A percentile compares a stretch with the other conserved stretches of the same genome.
Evolutionary conservation across 2,329 filamentous ascomycete genomes (phyloP).

Genomic region (Microdochium bolleyi): DNA sequence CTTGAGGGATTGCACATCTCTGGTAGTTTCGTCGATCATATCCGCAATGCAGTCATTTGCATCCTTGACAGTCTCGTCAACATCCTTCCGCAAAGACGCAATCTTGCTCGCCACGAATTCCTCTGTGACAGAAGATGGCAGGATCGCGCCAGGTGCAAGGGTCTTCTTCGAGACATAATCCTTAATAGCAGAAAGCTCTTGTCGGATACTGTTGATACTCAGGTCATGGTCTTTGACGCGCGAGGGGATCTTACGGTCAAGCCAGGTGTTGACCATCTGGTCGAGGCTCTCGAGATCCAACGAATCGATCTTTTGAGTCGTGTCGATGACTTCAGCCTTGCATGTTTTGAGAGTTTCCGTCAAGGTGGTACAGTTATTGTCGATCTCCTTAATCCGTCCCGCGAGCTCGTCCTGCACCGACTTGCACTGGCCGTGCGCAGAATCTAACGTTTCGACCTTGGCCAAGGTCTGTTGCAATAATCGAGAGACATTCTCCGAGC

Average conservation of each 20-base stretch:
- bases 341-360: neutral
- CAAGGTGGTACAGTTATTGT: neutral
- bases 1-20: conserved; percentile 5
- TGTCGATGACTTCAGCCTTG: neutral
- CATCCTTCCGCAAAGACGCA: neutral
- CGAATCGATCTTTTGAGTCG: neutral
- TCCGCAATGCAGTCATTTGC: neutral
- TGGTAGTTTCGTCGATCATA: neutral
- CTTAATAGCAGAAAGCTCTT: neutral
- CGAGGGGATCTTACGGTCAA: neutral
- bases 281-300: neutral
- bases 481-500: neutral
- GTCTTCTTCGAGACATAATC: neutral
- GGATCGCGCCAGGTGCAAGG: neutral
- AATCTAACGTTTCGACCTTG: neutral
- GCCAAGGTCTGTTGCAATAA: neutral
- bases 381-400: neutral
- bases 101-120: neutral
- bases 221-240: neutral
- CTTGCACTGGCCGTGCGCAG: neutral
- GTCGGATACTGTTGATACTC: neutral
- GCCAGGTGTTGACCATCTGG: neutral
- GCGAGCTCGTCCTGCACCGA: neutral
- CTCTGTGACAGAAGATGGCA: neutral
- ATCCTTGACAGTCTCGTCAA: neutral